Evolutionary conservation across 495 filamentous ascomycete species (phyloP), one percentile per base, ranked within the genome.

Genomic region (Trypethelium eluteriae): DNA sequence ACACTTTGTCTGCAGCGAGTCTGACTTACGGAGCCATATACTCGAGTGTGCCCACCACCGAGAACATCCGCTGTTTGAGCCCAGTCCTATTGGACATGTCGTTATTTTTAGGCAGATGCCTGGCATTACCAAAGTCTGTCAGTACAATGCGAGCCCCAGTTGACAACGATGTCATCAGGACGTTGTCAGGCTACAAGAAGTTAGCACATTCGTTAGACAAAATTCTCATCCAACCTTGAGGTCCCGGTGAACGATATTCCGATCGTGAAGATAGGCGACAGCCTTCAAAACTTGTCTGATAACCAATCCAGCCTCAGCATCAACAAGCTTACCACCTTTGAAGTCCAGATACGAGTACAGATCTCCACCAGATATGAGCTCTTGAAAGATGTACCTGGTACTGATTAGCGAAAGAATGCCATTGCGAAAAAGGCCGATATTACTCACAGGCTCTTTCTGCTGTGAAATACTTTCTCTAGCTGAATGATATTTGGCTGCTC

Each of bases 51-150:
- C 90, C 90, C 9, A 89, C 79, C 16, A 78, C 57, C 0, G 86
- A 86, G 39, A 77, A 79, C 84, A 90, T 85, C 14, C 88, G 81
- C 16, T 79, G 72, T 70, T 18, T 71, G 69, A 2, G 72, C 3
- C 49, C 41, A n/a, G 18, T 47, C n/a, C 39, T 1, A 25, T 14
- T 47, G 9, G 18, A 4, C 70, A 61, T 47, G 6, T 64, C 64
- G 53, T 34, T 16, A 41, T 44, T 34, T 32, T 36, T 57, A 61
- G 72, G n/a, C 9, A 81, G 64, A 16, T 78, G 75, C 41, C 76
- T 83, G 6, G 87, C 84, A 62, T 83, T 81, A 9, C 90, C 90
- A 74, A 94, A 89, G 70, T 94, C 90, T 0, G 87, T 87, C 34
- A 94, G 77, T 0, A 92, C 81, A 25, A 92, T 77, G 36, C 90